phyloP scores from a whole-genome alignment of 2,329 filamentous ascomycete genomes.

The Camptophora hylomeconis region DNA sequence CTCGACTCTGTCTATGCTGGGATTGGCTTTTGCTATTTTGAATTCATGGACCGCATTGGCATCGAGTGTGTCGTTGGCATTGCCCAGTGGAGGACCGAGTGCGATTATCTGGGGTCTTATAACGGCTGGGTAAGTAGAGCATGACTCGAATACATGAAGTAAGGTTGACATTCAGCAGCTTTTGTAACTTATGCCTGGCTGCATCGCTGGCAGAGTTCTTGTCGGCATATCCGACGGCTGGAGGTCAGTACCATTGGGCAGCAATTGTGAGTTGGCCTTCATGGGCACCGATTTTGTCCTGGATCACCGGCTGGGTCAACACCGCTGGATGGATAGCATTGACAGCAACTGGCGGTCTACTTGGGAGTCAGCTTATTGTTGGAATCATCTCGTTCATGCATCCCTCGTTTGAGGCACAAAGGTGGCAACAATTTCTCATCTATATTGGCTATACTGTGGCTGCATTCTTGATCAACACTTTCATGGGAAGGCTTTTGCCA shows the following conservation, averaged over 20 bases:
- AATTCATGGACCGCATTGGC: conserved; percentile 52
- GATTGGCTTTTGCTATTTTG: conserved; percentile 49
- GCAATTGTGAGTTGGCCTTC: conserved; percentile 47
- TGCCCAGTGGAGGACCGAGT: conserved; percentile 58
- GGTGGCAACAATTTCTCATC: conserved; percentile 63
- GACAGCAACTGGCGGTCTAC: conserved; percentile 53
- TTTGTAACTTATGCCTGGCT: conserved; percentile 59
- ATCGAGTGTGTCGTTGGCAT: conserved; percentile 44
- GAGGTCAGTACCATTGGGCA: conserved; percentile 61
- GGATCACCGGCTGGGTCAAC: conserved; percentile 52
- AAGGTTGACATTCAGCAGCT: too few species aligned
- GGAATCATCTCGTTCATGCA: conserved; percentile 52
- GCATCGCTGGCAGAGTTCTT: conserved; percentile 59
- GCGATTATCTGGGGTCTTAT: conserved; percentile 59
- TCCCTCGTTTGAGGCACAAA: conserved; percentile 41
- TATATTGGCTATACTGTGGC: conserved; percentile 52
- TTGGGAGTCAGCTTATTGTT: conserved; percentile 54
- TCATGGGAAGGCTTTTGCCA: conserved; percentile 49
- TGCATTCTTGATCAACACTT: conserved; percentile 53
- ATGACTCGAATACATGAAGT: too few species aligned
- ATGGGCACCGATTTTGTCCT: conserved; percentile 48
- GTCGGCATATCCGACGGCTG: conserved; percentile 48
- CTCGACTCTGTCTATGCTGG: conserved; percentile 46
- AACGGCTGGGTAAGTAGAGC: too few species aligned
- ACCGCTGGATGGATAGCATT: conserved; percentile 34